Evolutionary conservation across 192 early-diverging fungal genomes (phyloP), one percentile per base, ranked within the genome.

Genomic region (Rhizoclosmatium globosum): DNA sequence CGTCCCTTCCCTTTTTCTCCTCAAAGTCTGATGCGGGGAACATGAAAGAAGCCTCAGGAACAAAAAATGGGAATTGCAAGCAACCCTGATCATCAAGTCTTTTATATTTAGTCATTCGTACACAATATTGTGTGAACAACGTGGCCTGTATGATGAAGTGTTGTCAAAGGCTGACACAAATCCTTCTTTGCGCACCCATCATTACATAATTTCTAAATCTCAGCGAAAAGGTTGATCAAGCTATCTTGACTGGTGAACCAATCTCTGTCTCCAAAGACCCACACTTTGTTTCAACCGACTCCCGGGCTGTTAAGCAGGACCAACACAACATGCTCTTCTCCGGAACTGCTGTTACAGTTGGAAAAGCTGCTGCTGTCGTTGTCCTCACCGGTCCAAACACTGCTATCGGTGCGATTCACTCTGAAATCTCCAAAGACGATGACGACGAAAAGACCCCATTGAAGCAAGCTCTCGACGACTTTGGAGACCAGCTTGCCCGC

Each of bases 301-400:
- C 42, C 42, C 80, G 87, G 7, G 94, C 93, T 43, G 97, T 98
- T 65, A 95, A 95, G 87, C 97, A 99, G 85, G 98, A 99, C 85
- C 95, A 97, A 85, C 83, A 89, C 73, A 99, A 99, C 88, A 96
- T 98, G 87, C 83, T 99, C 61, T 99, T 99, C 85, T 95, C 95
- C 4, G 98, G 97, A 39, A 99, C 97, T 3, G 92, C 96, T n/a
- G 92, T 96, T 50, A 96, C 94, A 42, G 84, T 96, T 45, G 98
- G 97, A 44, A 97, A 96, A 68, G 95, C 92, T 47, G 82, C 84
- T 60, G 96, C 94, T 64, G 90, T 99, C 45, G 97, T 98, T 57
- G 94, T 94, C 42, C 82, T 88, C 42, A 99, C 96, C 0, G 97
- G 97, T n/a, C 68, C 93, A 23, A 77, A 83, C 1, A 98, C 98